Conservation (phyloP, 345 rosid species). For the Dipteronia dyeriana region DNA sequence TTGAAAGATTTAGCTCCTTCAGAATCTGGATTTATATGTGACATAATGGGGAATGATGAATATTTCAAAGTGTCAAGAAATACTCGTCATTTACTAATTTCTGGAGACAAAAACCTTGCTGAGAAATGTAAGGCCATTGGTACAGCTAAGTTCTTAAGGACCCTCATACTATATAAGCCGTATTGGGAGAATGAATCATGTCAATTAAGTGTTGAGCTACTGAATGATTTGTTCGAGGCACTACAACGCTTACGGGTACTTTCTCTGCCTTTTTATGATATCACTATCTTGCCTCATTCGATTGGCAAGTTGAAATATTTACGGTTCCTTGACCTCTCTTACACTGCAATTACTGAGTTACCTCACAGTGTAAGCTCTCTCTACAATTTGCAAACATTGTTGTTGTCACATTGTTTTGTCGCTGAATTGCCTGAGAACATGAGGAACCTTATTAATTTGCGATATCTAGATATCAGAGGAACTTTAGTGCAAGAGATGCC, state of each 20-base stretch:
- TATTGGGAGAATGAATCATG: not conserved
- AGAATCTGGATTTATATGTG: constrained; percentile 11
- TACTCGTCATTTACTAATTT: no score
- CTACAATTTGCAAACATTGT: constrained; percentile 19
- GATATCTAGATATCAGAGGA: constrained; percentile 23
- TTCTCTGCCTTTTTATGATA: no score
- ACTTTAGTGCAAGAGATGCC: constrained; percentile 28
- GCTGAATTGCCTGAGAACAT: constrained; percentile 14
- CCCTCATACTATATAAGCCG: constrained; percentile 1
- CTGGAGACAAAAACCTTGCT: no score
- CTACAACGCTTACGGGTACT: no score
- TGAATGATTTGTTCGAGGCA: not conserved
- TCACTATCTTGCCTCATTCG: no score
- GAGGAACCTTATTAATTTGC: constrained; percentile 19
- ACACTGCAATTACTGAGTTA: no score
- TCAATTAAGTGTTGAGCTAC: not conserved
- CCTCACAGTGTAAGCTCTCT: not conserved
- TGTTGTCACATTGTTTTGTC: constrained; percentile 15
- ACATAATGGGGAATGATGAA: constrained; percentile 4
- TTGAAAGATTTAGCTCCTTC: constrained; percentile 23
- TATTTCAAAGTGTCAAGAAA: not conserved
- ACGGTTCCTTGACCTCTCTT: no score
- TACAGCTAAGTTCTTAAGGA: not conserved
- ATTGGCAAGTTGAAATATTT: no score
- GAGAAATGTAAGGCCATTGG: not conserved